Evolutionary conservation across 768 basidiomycete species (phyloP).

Genomic region (Boletus eberwhitei): DNA sequence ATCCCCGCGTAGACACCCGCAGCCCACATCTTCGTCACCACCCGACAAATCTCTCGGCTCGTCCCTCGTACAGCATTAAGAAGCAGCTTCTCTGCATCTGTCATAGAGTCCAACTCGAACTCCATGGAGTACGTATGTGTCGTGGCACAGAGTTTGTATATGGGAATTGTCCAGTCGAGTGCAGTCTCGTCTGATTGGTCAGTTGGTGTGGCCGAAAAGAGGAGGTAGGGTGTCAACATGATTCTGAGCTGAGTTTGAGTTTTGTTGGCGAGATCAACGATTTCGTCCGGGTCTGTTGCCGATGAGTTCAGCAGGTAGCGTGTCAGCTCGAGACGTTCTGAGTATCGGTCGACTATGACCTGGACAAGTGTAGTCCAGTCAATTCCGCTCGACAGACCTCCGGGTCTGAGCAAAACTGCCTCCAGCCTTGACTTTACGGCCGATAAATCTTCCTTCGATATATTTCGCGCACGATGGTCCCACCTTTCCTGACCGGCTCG

Average conservation of each 20-base stretch:
- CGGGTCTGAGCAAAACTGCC: slow-evolving; percentile 6
- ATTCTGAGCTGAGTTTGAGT: slow-evolving; percentile 23
- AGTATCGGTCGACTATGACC: slow-evolving; percentile 31
- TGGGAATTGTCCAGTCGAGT: slow-evolving; percentile 28
- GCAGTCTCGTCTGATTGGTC: background rate
- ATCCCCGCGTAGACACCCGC: slow-evolving; percentile 30
- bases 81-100: slow-evolving; percentile 29
- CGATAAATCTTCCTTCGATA: slow-evolving; percentile 24
- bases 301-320: slow-evolving; percentile 20
- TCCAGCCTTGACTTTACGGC: slow-evolving; percentile 6
- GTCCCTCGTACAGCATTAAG: slow-evolving; percentile 32
- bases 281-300: background rate
- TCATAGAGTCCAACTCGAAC: slow-evolving; percentile 12
- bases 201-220: slow-evolving; percentile 9
- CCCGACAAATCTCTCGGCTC: slow-evolving; percentile 44
- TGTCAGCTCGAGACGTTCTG: slow-evolving; percentile 28
- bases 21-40: slow-evolving; percentile 46
- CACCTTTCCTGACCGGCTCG: slow-evolving; percentile 26
- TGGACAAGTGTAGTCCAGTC: slow-evolving; percentile 35
- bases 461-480: slow-evolving; percentile 30
- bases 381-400: slow-evolving; percentile 22
- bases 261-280: slow-evolving; percentile 8
- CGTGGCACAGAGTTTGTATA: slow-evolving; percentile 30
- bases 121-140: slow-evolving; percentile 21
- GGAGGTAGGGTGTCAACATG: slow-evolving; percentile 32